Conservation (phyloP, 2,329 filamentous ascomycete genomes). For the Paracorniculantispora psalliotae region DNA sequence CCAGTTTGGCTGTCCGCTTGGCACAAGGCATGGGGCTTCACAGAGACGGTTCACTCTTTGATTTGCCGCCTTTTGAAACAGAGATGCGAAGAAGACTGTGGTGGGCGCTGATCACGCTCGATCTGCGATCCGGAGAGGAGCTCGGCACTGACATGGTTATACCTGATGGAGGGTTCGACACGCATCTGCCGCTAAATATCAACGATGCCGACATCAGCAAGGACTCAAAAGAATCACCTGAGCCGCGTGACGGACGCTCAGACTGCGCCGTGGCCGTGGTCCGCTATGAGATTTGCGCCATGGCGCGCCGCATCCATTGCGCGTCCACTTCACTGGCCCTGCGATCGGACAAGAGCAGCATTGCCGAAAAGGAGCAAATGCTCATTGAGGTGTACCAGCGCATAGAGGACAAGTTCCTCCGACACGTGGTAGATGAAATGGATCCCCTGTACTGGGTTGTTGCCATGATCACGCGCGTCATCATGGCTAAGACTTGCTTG, state of each 20-base stretch:
- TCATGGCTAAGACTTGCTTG: constrained; percentile 74
- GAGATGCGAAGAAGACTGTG: constrained; percentile 58
- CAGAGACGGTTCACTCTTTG: constrained; percentile 47
- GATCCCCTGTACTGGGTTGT: constrained; percentile 62
- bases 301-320: constrained; percentile 32
- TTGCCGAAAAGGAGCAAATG: constrained; percentile 36
- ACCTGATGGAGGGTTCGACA: constrained; percentile 39
- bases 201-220: constrained; percentile 45
- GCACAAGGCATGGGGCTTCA: constrained; percentile 58
- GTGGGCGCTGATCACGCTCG: constrained; percentile 55
- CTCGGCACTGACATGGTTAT: constrained; percentile 44
- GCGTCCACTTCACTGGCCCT: constrained; percentile 30
- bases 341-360: constrained; percentile 24
- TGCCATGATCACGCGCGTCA: constrained; percentile 62
- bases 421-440: constrained; percentile 43
- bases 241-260: constrained; percentile 45
- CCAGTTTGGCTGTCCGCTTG: constrained; percentile 53
- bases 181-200: constrained; percentile 44
- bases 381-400: constrained; percentile 48
- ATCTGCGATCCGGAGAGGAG: constrained; percentile 51
- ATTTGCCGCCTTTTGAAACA: constrained; percentile 51
- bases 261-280: constrained; percentile 47
- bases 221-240: constrained; percentile 41
- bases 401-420: constrained; percentile 52
- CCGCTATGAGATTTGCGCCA: constrained; percentile 46